Evolutionary conservation across 148 eudicot genomes (phyloP), one percentile per base, ranked within the genome.

Genomic region (Dysphania ambrosioides): DNA sequence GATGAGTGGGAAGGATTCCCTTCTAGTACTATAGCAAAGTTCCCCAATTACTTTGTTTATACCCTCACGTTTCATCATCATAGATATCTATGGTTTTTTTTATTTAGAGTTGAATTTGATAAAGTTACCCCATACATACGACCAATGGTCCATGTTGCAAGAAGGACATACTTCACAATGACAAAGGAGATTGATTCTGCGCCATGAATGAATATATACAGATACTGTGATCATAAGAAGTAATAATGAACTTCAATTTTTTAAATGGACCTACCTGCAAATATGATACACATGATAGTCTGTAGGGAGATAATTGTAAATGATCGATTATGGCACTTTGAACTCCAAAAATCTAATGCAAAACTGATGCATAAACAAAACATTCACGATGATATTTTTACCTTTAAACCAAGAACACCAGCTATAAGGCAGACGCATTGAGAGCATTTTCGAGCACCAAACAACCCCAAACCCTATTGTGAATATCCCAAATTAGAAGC

Each of bases 1-100:
- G 81, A 81, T 56, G 99, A 95, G 64, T 95, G 99, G 99, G 99
- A 95, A 86, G 99, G 97, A 36, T 95, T 95, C 78, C 97, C 99
- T 74, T 89, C 99, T 42, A 97, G 99, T 67, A 95, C 99, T 71
- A 89, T 76, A 81, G 97, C 99, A 1, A 97, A 97, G n/a, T 72
- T 97, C 99, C 83, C 97, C 99, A 78, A 97, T 96, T 95, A 79
- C n/a, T 70, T 44, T 13, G 27, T 5, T 58, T n/a, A 23, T 64
- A 35, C 59, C 27, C 32, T 21, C n/a, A 13, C 35, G 26, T 34
- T n/a, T 66, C 12, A 31, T 62, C 9, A 36, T 63, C 13, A 34
- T 34, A 36, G 40, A 4, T 4, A 4, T 36, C 40, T 36, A 8
- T 2, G 8, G 40, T n/a, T n/a, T 4, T n/a, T 5, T 36, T 36